Evolutionary conservation across 2,329 filamentous ascomycete genomes (phyloP).

Genomic region (Parafenestella ontariensis): DNA sequence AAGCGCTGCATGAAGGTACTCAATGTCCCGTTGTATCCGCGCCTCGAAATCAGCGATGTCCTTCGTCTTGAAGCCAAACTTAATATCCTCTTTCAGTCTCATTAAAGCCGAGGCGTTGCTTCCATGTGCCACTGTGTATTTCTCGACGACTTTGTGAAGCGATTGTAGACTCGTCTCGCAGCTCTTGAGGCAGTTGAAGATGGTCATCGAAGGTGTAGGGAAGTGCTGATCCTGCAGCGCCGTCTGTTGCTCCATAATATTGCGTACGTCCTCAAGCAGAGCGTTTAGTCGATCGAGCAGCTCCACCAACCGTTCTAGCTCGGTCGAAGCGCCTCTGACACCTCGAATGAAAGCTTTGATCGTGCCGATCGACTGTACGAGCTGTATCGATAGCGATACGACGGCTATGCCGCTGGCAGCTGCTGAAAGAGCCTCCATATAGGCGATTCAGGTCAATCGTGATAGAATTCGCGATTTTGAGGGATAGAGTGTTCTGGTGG

Average conservation of each 20-base stretch:
- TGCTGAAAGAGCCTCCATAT: conserved; percentile 22
- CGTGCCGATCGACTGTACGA: conserved; percentile 11
- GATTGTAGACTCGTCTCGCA: conserved; percentile 14
- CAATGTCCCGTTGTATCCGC: conserved; percentile 12
- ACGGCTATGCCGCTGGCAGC: conserved; percentile 25
- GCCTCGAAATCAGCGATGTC: conserved; percentile 13
- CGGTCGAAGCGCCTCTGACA: conserved; percentile 18
- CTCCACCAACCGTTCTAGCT: conserved; percentile 14
- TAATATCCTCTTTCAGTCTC: conserved; percentile 8
- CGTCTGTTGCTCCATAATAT: no score
- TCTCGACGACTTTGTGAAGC: not conserved
- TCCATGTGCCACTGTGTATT: not conserved
- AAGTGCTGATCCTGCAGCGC: conserved; percentile 9
- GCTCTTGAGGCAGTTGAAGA: conserved; percentile 13
- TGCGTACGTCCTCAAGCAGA: conserved; percentile 7
- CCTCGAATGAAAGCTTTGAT: conserved; percentile 14
- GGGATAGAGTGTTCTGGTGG: no score
- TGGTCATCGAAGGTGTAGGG: conserved; percentile 15
- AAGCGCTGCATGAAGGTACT: conserved; percentile 6
- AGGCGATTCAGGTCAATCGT: no score
- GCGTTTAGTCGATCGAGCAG: conserved; percentile 10
- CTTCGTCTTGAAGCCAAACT: conserved; percentile 13
- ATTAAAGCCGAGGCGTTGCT: not conserved
- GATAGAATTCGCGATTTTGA: no score
- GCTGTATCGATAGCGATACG: conserved; percentile 20